Percentiles rank a stretch among this genome's conserved stretches.
Conservation (phyloP, 2,329 filamentous ascomycete genomes). For the Beauveria medogensis region DNA sequence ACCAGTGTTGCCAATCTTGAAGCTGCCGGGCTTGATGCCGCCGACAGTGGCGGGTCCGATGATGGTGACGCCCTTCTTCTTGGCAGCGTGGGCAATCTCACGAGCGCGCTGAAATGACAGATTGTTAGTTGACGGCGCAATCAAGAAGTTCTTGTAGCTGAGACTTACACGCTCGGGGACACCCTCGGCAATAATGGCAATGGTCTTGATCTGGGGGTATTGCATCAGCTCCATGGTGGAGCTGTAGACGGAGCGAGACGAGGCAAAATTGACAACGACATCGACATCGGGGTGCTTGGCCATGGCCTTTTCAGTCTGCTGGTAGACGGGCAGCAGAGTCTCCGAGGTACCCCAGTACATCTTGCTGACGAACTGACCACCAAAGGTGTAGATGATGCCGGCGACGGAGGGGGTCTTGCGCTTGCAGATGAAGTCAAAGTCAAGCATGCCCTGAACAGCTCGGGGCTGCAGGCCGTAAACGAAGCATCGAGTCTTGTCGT, state of each 20-base stretch:
- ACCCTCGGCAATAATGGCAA: conserved; percentile 99
- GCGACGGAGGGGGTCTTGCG: conserved; percentile 91
- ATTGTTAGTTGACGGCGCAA: conserved; percentile 14
- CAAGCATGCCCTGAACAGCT: conserved; percentile 87
- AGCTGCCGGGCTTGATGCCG: conserved; percentile 98
- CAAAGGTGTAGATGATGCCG: conserved; percentile 99
- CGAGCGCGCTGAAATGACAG: conserved; percentile 63
- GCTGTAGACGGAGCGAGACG: conserved; percentile 95
- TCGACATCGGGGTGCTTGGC: conserved; percentile 96
- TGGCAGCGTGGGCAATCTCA: conserved; percentile 92
- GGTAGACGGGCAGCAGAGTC: conserved; percentile 96
- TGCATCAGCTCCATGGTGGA: conserved; percentile 99
- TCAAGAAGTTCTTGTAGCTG: neutral
- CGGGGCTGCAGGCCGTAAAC: conserved; percentile 98
- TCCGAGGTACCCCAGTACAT: conserved; percentile 99
- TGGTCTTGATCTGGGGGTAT: conserved; percentile 92
- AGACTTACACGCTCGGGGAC: conserved; percentile 83
- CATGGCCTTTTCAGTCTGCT: conserved; percentile 85
- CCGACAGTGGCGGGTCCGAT: conserved; percentile 97
- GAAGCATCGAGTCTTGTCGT: conserved; percentile 99
- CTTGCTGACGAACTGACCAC: conserved; percentile 99
- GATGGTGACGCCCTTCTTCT: conserved; percentile 99
- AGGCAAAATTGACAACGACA: conserved; percentile 98
- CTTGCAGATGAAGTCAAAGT: conserved; percentile 99
- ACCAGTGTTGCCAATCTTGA: conserved; percentile 99